These are phyloP conservation scores for Cystobasidiaceae sp. DNA, from an alignment of 1,284 basidiomycete species.

Conservation along the genomic window DNA sequence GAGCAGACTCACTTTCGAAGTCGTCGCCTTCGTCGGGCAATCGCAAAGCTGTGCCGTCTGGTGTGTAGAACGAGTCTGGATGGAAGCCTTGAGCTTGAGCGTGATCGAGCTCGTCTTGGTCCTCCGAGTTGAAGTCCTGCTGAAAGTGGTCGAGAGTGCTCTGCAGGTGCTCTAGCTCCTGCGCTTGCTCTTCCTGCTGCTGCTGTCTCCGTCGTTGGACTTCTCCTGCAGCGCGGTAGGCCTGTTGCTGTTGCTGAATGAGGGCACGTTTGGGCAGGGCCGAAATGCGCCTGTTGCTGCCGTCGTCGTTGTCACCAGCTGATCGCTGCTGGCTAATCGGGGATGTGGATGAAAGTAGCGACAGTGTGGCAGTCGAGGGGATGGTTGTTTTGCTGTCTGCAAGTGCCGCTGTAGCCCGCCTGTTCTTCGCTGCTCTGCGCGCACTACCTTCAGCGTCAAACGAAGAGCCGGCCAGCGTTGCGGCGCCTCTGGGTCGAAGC, in stretches of 20 bases:
- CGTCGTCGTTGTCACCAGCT: neutral
- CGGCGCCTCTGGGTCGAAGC: no score
- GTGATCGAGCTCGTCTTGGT: constrained; percentile 5
- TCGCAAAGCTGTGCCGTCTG: neutral
- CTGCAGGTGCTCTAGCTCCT: neutral
- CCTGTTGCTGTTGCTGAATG: constrained; percentile 23
- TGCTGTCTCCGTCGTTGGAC: neutral
- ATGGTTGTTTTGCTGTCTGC: neutral
- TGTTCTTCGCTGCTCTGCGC: neutral
- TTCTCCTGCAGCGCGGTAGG: constrained; percentile 1
- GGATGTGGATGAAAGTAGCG: neutral
- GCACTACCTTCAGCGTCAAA: no score
- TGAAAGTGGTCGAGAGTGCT: neutral
- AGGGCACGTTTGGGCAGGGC: constrained; percentile 21
- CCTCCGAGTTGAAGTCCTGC: neutral
- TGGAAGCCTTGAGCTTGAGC: constrained; percentile 4
- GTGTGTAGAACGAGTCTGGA: neutral
- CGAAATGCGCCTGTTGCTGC: constrained; percentile 3
- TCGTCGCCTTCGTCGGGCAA: neutral
- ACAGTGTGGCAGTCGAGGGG: constrained; percentile 4
- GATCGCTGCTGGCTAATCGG: no score
- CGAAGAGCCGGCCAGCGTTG: no score
- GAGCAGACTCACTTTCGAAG: neutral
- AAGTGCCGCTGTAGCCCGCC: neutral
- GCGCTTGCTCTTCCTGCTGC: constrained; percentile 1